Conservation (phyloP, 257 asterid genomes). For the Datura wrightii region DNA sequence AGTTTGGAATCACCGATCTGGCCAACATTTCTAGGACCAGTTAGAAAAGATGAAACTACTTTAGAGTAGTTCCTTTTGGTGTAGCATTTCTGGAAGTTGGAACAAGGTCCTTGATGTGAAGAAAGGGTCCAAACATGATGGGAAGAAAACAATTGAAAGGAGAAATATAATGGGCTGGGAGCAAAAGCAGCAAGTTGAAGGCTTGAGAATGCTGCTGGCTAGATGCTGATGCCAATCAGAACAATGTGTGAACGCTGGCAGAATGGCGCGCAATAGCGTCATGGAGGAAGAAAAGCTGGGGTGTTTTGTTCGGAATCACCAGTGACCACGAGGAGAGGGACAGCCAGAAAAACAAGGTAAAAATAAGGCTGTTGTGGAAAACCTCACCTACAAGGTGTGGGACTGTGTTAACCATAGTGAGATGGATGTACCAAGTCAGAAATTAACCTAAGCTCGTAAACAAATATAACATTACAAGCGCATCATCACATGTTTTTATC, state of each 20-base stretch:
- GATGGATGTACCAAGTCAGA: background rate
- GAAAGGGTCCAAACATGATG: background rate
- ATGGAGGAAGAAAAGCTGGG: background rate
- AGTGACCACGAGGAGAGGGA: background rate
- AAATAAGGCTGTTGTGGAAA: background rate
- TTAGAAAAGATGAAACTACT: background rate
- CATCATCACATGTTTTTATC: background rate
- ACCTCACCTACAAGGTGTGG: background rate
- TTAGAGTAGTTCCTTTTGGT: background rate
- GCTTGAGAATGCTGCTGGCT: background rate
- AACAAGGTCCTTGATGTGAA: background rate
- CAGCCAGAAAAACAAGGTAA: background rate
- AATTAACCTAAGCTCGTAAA: background rate
- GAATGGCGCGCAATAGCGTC: background rate
- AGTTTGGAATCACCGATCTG: background rate
- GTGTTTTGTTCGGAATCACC: background rate
- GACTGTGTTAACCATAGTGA: background rate
- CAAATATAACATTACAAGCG: background rate
- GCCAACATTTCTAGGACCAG: background rate
- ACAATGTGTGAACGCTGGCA: background rate
- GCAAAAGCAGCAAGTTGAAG: background rate
- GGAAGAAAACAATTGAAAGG: background rate
- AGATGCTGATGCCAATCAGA: background rate
- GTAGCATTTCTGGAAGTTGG: background rate
- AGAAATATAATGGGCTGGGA: background rate